Evolutionary conservation across 768 basidiomycete genomes (phyloP).

Genomic region (Pholiota microspora): DNA sequence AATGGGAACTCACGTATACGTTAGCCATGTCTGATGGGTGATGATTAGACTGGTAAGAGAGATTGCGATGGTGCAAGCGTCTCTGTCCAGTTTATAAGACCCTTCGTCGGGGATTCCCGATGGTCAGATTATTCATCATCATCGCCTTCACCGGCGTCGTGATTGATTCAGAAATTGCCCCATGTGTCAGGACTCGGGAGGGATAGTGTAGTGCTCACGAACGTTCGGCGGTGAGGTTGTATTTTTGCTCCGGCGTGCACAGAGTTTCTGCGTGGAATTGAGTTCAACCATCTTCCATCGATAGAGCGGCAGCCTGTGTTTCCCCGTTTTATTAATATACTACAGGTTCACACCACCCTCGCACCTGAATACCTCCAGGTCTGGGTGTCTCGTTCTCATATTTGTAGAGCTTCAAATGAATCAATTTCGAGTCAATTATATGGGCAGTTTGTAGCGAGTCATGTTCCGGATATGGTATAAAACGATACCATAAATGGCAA

Average conservation of each 20-base stretch:
- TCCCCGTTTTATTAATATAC: too few species aligned
- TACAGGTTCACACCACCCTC: too few species aligned
- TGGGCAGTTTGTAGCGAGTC: too few species aligned
- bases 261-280: neutral
- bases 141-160: neutral
- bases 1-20: constrained; percentile 1
- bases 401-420: too few species aligned
- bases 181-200: neutral
- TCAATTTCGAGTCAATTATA: too few species aligned
- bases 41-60: neutral
- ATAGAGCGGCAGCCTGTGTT: too few species aligned
- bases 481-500: neutral
- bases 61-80: neutral
- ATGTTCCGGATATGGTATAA: neutral
- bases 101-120: constrained; percentile 3
- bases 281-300: too few species aligned
- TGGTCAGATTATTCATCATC: constrained; percentile 3
- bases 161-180: neutral
- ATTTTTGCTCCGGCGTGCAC: neutral
- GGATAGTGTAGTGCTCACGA: neutral
- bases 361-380: too few species aligned
- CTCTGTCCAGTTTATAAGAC: neutral
- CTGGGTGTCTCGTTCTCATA: too few species aligned
- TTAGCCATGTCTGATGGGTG: constrained; percentile 1
- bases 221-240: neutral